A percentile compares a stretch with the other conserved stretches of the same genome.
These are phyloP conservation scores for Rutstroemia sp. DNA, from an alignment of 2,329 filamentous ascomycete genomes.

Conservation along the genomic window DNA sequence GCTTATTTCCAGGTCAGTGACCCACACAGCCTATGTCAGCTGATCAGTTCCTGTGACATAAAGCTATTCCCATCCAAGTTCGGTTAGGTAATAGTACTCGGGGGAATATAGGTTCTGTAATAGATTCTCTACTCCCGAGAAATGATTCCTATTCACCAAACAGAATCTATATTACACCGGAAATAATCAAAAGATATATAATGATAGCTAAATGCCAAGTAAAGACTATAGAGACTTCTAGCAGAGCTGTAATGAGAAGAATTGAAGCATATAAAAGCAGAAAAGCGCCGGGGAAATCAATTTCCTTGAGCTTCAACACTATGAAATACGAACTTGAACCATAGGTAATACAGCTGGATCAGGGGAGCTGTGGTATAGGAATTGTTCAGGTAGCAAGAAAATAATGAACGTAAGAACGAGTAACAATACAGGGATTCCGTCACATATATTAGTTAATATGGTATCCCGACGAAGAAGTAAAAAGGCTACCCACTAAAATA, in stretches of 20 bases:
- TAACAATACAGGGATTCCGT: neutral
- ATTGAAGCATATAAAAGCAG: neutral
- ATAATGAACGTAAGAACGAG: neutral
- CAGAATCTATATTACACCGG: neutral
- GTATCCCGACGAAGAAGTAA: too few relatives aligned
- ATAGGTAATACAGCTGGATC: neutral
- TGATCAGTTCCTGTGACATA: too few relatives aligned
- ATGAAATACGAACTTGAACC: neutral
- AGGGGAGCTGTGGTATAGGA: neutral
- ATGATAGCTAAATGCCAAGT: neutral
- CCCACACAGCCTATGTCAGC: too few relatives aligned
- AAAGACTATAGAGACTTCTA: neutral
- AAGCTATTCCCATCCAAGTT: neutral
- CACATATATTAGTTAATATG: too few relatives aligned
- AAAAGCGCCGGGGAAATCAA: neutral
- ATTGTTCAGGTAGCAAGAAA: neutral
- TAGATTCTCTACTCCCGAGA: neutral
- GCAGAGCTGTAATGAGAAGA: neutral
- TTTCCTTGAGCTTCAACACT: neutral
- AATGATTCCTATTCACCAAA: neutral
- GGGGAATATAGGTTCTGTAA: neutral
- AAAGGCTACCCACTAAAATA: neutral
- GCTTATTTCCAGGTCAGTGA: too few relatives aligned
- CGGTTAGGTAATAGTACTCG: neutral
- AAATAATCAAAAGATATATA: neutral